Evolutionary conservation across 129 eudicot genomes (phyloP), one percentile per base, ranked within the genome.

Genomic region (Apium graveolens): DNA sequence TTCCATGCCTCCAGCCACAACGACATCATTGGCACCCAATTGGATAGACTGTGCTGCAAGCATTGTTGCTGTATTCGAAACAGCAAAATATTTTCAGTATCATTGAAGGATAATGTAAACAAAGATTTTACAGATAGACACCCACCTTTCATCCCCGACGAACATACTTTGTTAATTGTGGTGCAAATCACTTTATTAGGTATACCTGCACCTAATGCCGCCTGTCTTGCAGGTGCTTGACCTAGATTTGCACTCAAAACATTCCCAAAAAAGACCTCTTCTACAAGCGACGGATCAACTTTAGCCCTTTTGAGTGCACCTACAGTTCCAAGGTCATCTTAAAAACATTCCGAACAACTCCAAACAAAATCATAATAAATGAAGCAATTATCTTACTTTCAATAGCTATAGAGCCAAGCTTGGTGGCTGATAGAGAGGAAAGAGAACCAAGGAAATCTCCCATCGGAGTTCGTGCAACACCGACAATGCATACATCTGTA

Each of bases 221-320:
- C 97, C 83, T 95, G 98, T 57, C 98, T 83, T 18, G 98, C 97
- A 27, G 98, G 98, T 76, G 98, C 98, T 85, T 95, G 98, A 49
- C 98, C 98, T 83, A 95, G 86, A 81, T 95, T 95, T 37, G 98
- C 97, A 86, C 97, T 91, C 27, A 95, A 96, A 73, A 95, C 98
- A 85, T 95, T 95, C 41, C 98, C 98, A 77, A 95, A 95, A 86
- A 95, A 90, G 57, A 95, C 94, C 82, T 95, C 98, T 81, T 95
- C 92, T 65, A 95, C 98, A 38, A 86, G 73, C 29, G 86, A 81
- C 65, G 98, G 97, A 81, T 92, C 87, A 53, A 95, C 82, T 71
- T 85, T 89, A 77, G 98, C 96, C 79, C 97, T 88, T 81, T 79
- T 78, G 20, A 95, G 90, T 41, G 98, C 97, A 85, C 79, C 98